These are phyloP conservation scores for Claviceps monticola DNA, from an alignment of 2,329 filamentous ascomycete species.

Conservation along the genomic window DNA sequence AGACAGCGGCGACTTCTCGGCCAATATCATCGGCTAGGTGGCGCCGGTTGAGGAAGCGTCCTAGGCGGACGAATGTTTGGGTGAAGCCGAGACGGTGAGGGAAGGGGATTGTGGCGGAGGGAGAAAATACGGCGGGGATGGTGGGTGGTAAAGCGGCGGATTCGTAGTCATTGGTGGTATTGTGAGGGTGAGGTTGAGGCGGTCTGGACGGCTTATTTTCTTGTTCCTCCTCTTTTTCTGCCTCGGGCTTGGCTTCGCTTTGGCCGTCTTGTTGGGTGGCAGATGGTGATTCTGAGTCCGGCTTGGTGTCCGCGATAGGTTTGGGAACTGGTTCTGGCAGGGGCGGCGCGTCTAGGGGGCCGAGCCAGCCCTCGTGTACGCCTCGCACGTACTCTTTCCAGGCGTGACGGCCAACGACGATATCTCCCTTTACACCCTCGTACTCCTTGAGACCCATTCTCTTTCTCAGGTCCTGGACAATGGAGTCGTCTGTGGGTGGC, in stretches of 20 bases:
- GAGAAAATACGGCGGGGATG: constrained; percentile 58
- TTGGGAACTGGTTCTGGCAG: constrained; percentile 13
- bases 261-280: constrained; percentile 11
- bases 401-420: constrained; percentile 79
- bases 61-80: constrained; percentile 75
- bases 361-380: constrained; percentile 91
- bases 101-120: constrained; percentile 58
- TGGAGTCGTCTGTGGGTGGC: constrained; percentile 33
- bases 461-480: constrained; percentile 49
- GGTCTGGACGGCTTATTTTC: constrained; percentile 40
- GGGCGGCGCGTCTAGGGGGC: constrained; percentile 56
- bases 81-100: constrained; percentile 88
- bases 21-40: constrained; percentile 78
- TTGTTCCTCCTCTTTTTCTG: constrained; percentile 27
- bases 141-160: constrained; percentile 47
- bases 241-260: constrained; percentile 19
- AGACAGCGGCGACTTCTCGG: constrained; percentile 72
- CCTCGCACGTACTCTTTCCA: constrained; percentile 97
- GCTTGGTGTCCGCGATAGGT: constrained; percentile 12
- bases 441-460: constrained; percentile 57
- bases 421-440: constrained; percentile 63
- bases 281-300: constrained; percentile 6
- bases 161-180: constrained; percentile 58
- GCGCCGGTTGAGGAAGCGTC: constrained; percentile 76
- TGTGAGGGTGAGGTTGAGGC: constrained; percentile 58